Evolutionary conservation across 257 asterid species (phyloP).

Genomic region (Nicotiana undulata): DNA sequence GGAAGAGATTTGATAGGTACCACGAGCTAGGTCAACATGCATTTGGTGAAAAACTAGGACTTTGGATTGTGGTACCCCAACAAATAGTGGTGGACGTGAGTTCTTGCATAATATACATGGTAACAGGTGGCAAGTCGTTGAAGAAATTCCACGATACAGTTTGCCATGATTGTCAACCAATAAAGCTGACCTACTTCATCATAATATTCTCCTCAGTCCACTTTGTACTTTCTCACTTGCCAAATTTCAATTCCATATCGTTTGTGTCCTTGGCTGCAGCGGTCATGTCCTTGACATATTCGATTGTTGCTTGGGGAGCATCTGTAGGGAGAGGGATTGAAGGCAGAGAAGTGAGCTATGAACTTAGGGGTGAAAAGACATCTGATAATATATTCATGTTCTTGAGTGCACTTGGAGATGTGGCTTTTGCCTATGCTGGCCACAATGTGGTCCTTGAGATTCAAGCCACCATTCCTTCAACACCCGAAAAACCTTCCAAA

Average conservation of each 20-base stretch:
- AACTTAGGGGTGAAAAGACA: slow-evolving; percentile 7
- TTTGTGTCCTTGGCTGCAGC: slow-evolving; percentile 54
- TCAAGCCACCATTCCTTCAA: slow-evolving; percentile 66
- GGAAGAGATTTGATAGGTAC: slow-evolving; percentile 71
- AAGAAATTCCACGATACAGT: slow-evolving; percentile 36
- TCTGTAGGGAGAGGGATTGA: slow-evolving; percentile 23
- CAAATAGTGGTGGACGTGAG: slow-evolving; percentile 51
- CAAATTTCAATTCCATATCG: slow-evolving; percentile 64
- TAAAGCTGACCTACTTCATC: slow-evolving; percentile 48
- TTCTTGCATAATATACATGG: slow-evolving; percentile 67
- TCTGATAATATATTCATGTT: slow-evolving; percentile 27
- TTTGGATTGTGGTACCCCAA: slow-evolving; percentile 69
- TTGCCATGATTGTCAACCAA: slow-evolving; percentile 18
- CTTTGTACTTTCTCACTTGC: slow-evolving; percentile 43
- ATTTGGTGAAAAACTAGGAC: slow-evolving; percentile 59
- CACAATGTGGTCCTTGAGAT: slow-evolving; percentile 69
- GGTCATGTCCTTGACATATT: slow-evolving; percentile 62
- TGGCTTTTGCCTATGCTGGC: slow-evolving; percentile 65
- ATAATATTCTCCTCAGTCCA: slow-evolving; percentile 43
- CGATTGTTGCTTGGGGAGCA: slow-evolving; percentile 49
- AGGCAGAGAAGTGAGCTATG: slow-evolving; percentile 32
- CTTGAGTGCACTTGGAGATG: slow-evolving; percentile 61
- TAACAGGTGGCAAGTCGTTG: slow-evolving; percentile 67
- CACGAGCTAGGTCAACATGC: slow-evolving; percentile 73
- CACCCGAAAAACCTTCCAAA: slow-evolving; percentile 56